phyloP scores from a whole-genome alignment of 352 stramenopile genomes.

The Globisporangium irregulare region DNA sequence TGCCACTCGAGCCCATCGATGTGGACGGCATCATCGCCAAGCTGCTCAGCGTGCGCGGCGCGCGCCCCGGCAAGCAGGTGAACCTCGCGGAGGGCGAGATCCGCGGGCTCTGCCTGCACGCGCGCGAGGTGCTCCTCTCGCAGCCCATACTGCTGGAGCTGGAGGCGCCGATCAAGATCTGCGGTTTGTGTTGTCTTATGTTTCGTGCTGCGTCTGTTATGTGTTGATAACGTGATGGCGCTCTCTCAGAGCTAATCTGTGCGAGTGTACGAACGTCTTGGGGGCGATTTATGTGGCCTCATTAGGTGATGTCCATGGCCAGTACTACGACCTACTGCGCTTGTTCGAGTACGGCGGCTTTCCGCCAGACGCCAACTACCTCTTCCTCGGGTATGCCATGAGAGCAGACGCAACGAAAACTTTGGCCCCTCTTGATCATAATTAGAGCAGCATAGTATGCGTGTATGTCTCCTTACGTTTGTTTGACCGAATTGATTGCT shows the following conservation, averaged over 20 bases:
- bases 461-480: not conserved
- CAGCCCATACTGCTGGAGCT: slow-evolving; percentile 99
- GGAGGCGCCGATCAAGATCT: slow-evolving; percentile 98
- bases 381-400: slow-evolving; percentile 49
- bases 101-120: slow-evolving; percentile 94
- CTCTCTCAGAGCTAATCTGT: not conserved
- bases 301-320: slow-evolving; percentile 92
- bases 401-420: slow-evolving; percentile 12
- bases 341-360: slow-evolving; percentile 95
- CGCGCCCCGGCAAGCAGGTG: slow-evolving; percentile 85
- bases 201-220: not conserved
- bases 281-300: not conserved
- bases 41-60: slow-evolving; percentile 84
- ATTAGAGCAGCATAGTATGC: not conserved
- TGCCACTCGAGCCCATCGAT: slow-evolving; percentile 74
- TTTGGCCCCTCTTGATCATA: no score
- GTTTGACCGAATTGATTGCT: not conserved
- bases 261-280: not conserved
- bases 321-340: slow-evolving; percentile 98
- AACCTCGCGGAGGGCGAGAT: slow-evolving; percentile 97
- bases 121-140: slow-evolving; percentile 95
- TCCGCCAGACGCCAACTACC: slow-evolving; percentile 69
- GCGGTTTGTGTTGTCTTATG: slow-evolving; percentile 37
- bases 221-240: not conserved
- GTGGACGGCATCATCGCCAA: slow-evolving; percentile 89